Evolutionary conservation across 2,329 filamentous ascomycete species (phyloP), one percentile per base, ranked within the genome.

Genomic region (Fusarium brevicatenulatum): DNA sequence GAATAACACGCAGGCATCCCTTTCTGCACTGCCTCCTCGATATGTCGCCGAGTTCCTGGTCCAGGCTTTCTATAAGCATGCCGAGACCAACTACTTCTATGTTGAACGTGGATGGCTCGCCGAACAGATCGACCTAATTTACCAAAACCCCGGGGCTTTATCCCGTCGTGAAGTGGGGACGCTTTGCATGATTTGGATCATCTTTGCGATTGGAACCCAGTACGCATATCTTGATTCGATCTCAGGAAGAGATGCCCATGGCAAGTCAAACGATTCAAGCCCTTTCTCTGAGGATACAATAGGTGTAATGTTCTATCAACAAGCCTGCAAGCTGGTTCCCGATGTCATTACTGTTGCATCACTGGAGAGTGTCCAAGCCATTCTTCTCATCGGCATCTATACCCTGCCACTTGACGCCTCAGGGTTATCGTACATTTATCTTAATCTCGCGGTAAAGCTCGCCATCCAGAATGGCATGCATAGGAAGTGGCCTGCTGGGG

Each of bases 381-480:
- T 86, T 62, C 77, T 90, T 12, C 80, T 90, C 28, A 85, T 90
- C 19, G 88, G 86, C 5, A 84, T 88, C 15, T 90, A 89, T 69
- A 81, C 86, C 4, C 79, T 90, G 10, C 87, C 88, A 0, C 81
- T 89, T 1, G 88, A 90, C 74, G 85, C 88, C 1, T 87, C 87
- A 3, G 88, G 88, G 0, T 77, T 90, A 25, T 86, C 86, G 5
- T 90, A 89, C 70, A 87, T 87, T 6, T 90, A 90, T 70, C 82
- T 89, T 52, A 87, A 87, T 11, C 77, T 90, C 18, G 86, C 87
- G 4, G 80, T 89, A 46, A 89, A 88, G 66, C 80, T 90, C 65
- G 88, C 87, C 4, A 88, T 90, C 19, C 87, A 89, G 68, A 90
- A 90, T 73, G 88, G 88, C 15, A 89, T 90, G 87, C 88, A 90